These are phyloP conservation scores for Peterozyma toletana DNA, from an alignment of 805 yeast genomes.

Conservation along the genomic window DNA sequence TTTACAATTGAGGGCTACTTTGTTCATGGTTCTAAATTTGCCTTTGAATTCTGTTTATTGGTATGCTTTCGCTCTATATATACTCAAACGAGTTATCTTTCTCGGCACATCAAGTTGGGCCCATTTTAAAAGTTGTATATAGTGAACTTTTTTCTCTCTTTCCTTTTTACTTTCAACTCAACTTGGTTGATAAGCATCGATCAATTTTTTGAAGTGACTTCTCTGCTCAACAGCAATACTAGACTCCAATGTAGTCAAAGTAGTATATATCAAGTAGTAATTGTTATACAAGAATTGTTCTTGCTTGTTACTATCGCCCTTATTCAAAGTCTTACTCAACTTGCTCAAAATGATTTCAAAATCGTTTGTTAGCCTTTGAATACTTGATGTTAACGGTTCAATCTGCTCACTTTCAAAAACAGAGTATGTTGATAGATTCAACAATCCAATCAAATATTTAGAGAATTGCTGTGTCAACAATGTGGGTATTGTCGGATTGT, in stretches of 20 bases:
- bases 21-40: no score
- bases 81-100: no score
- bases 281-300: slow-evolving; percentile 74
- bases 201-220: slow-evolving; percentile 35
- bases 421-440: slow-evolving; percentile 39
- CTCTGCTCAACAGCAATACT: slow-evolving; percentile 33
- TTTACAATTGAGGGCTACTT: no score
- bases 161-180: not conserved
- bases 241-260: slow-evolving; percentile 34
- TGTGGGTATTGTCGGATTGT: slow-evolving; percentile 39
- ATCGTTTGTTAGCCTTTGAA: slow-evolving; percentile 66
- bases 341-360: slow-evolving; percentile 76
- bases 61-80: no score
- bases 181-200: slow-evolving; percentile 32
- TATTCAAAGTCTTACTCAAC: slow-evolving; percentile 38
- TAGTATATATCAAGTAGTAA: slow-evolving; percentile 55
- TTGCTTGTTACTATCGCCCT: slow-evolving; percentile 34
- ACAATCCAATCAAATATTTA: slow-evolving; percentile 59
- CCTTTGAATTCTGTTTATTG: no score
- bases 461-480: slow-evolving; percentile 77
- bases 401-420: slow-evolving; percentile 26
- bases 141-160: no score
- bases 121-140: no score
- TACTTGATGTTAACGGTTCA: slow-evolving; percentile 71
- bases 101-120: no score